Evolutionary conservation across 2,329 filamentous ascomycete species (phyloP), one percentile per base, ranked within the genome.

Genomic region (Beauveria varroae): DNA sequence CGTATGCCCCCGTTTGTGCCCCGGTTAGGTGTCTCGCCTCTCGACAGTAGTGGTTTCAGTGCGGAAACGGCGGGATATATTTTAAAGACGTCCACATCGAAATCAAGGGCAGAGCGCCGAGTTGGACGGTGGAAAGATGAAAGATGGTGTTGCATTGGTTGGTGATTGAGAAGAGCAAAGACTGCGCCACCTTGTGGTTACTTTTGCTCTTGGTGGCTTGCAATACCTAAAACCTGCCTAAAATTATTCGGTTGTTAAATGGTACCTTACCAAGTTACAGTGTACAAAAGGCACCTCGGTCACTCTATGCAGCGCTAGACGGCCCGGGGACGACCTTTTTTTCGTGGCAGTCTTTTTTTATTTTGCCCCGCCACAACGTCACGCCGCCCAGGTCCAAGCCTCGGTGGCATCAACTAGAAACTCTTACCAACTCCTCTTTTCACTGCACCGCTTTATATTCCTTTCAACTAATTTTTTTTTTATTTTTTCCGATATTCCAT

Each of bases 351-450:
- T 43, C 30, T 50, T 58, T 44, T n/a, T 16, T 20, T 53, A 10
- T 51, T 52, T 14, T 63, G 59, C 57, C 58, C 59, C 59, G 44
- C 53, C 51, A 55, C 59, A 56, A 57, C 52, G 59, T 57, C 53
- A 57, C 46, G 52, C 46, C 26, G 30, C 59, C 30, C 53, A 55
- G 51, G 44, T 55, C 59, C 52, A 52, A 61, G 59, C 52, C 59
- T 61, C 59, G 44, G 52, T 43, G 44, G 30, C 51, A 43, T 47
- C 43, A 20, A 57, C 49, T 40, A 43, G 58, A 54, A 46, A 52
- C 46, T 51, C 53, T 34, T 50, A 37, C 37, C 40, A 47, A 18
- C 46, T 61, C 58, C 51, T 61, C 51, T 55, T 61, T 57, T 51
- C 37, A 5, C 56, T 43, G 46, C 55, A 50, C 40, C 41, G 20